phyloP scores from a whole-genome alignment of 352 stramenopile species.

The Phytophthora brassicae region DNA sequence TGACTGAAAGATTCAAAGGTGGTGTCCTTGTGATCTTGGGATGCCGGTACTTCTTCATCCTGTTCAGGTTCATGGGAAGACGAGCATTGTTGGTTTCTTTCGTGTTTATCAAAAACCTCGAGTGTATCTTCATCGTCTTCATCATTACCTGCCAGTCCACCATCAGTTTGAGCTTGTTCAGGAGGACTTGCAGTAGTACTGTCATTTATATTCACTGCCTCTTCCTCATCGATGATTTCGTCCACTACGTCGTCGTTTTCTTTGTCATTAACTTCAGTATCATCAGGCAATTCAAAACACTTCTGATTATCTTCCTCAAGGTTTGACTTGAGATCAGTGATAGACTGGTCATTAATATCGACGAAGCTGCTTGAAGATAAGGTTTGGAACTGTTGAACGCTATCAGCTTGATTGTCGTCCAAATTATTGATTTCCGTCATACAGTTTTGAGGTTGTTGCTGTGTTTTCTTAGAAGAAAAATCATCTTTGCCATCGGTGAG shows the following conservation, averaged over 20 bases:
- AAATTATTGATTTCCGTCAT: background rate
- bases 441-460: background rate
- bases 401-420: slow-evolving; percentile 1
- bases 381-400: slow-evolving; percentile 19
- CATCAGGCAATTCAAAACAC: slow-evolving; percentile 1
- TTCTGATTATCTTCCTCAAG: slow-evolving; percentile 6
- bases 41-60: slow-evolving; percentile 11
- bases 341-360: background rate
- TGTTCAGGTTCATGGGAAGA: slow-evolving; percentile 17
- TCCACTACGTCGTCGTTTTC: slow-evolving; percentile 7
- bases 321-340: slow-evolving; percentile 2
- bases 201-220: background rate
- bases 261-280: background rate
- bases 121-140: no score
- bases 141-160: no score
- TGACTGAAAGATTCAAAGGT: slow-evolving; percentile 1
- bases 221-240: slow-evolving; percentile 21
- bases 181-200: background rate
- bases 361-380: background rate
- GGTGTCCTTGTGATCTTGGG: background rate
- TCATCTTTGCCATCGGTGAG: slow-evolving; percentile 14
- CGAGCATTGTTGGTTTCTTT: slow-evolving; percentile 13
- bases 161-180: background rate
- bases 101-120: slow-evolving; percentile 42
- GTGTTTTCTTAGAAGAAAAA: background rate